Evolutionary conservation across 148 eudicot species (phyloP).

Genomic region (Oxyria digyna): DNA sequence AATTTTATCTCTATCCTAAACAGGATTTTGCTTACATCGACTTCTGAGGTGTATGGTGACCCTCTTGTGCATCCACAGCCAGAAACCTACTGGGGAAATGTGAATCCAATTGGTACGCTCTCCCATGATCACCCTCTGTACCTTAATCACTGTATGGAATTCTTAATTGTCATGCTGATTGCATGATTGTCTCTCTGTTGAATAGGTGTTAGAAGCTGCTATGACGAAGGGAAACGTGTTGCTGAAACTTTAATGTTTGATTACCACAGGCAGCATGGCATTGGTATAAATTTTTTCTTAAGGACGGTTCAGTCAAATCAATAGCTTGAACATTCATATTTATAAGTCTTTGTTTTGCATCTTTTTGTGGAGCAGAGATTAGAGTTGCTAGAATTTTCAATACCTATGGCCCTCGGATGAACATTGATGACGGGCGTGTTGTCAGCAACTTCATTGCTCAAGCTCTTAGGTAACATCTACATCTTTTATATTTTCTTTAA

Average conservation of each 20-base stretch:
- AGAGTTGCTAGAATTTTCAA: conserved; percentile 96
- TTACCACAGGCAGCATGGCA: conserved; percentile 97
- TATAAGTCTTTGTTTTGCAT: not conserved
- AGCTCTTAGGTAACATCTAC: conserved; percentile 54
- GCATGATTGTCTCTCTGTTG: not conserved
- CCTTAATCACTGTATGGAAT: not conserved
- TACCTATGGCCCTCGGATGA: conserved; percentile 99
- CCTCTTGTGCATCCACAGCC: conserved; percentile 84
- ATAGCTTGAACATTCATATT: too few relatives aligned
- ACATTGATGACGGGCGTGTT: conserved; percentile 96
- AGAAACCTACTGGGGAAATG: conserved; percentile 98
- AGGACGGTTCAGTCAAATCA: not conserved
- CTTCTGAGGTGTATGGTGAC: conserved; percentile 91
- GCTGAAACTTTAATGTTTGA: conserved; percentile 99
- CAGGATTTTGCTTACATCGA: conserved; percentile 86
- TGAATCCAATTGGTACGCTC: conserved; percentile 82
- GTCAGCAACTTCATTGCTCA: conserved; percentile 99
- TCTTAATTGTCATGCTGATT: not conserved
- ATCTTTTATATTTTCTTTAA: not conserved
- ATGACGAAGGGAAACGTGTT: conserved; percentile 98
- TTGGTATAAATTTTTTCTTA: conserved; percentile 30
- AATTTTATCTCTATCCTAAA: conserved; percentile 4
- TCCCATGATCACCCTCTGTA: not conserved
- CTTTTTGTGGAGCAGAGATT: conserved; percentile 47
- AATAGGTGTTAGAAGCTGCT: conserved; percentile 92